Base-by-base conservation (phyloP, 768 basidiomycete species). In the Hygrocybe punicea region DNA sequence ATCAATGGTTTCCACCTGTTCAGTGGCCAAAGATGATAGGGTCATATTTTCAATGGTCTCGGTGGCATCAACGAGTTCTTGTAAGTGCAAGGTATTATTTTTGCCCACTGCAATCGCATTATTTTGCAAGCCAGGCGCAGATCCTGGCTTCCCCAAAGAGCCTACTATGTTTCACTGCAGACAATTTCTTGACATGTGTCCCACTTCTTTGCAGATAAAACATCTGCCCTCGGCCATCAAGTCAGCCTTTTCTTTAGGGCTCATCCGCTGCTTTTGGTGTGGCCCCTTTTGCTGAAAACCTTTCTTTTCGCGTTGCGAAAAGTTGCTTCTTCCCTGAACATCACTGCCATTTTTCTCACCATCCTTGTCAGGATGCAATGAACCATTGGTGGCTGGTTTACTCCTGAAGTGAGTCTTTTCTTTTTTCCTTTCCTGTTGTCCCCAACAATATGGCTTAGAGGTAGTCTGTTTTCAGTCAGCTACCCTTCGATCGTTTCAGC, bases 401-500 rank as follows among this genome's bases (percentile, higher is more conserved):
- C 29, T 29, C 8, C 29, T 29, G 29, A 29, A 29, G 8, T 33
- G 13, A 50, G 5, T 16, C 8, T 46, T 25, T 17, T 45, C 46
- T 16, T 46, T 47, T 7, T 21, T 11, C 17, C 16, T 36, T 3
- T 49, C 23, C 3, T 13, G 14, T 11, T 9, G 34, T n/a, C 45
- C 16, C 39, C 44, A 17, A 21, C 29, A 11, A 16, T 54, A 19
- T 21, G 34, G 35, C 8, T n/a, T 25, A 48, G 53, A 11, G 48
- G 21, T 34, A 24, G 39, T 21, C 11, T 24, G 19, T 5, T 24
- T 14, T 35, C 25, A 51, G 6, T 44, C 58, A 4, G 25, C 53
- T 1, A 63, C 56, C 1, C 55, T 37, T 80, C 76, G 17, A 71
- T 63, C 1, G 63, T 29, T 35, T 72, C 66, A 0, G 76, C 75